Percentiles rank a stretch among this genome's conserved stretches.
Conservation (phyloP, 331 rosid genomes). For the Cydonia oblonga region DNA sequence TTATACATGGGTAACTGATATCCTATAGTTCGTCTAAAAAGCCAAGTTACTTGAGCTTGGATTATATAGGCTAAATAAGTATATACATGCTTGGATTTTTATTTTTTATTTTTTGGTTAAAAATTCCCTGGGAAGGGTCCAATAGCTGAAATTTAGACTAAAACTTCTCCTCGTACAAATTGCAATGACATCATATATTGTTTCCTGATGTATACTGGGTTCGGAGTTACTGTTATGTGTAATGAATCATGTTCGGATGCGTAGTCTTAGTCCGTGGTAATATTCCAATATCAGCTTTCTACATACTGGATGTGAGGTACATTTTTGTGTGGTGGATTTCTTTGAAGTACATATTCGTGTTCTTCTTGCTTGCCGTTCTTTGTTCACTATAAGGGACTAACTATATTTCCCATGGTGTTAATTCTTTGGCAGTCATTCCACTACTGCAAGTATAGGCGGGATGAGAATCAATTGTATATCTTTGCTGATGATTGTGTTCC, state of each 20-base stretch:
- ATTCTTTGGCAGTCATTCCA: constrained; percentile 77
- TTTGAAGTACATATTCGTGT: not conserved
- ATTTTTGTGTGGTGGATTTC: not conserved
- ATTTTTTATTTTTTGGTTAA: not conserved
- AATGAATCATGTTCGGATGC: not conserved
- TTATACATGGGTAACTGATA: not conserved
- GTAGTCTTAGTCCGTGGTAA: not conserved
- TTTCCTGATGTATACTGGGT: not conserved
- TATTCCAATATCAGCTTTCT: not conserved
- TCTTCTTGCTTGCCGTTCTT: not conserved
- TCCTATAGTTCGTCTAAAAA: not conserved
- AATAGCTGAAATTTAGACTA: not conserved
- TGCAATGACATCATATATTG: not conserved
- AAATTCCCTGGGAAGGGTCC: not conserved
- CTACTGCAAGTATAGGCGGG: constrained; percentile 93
- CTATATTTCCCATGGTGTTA: not conserved
- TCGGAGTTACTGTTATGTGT: not conserved
- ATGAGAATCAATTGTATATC: constrained; percentile 86
- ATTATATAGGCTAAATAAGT: not conserved
- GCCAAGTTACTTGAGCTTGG: not conserved
- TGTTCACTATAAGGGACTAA: not conserved
- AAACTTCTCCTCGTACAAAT: not conserved
- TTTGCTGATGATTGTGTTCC: constrained; percentile 94
- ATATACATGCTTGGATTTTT: not conserved
- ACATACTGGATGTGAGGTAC: not conserved